A percentile compares a stretch with the other conserved stretches of the same genome.
Conservation (phyloP, 805 yeast species). For the Starmerella floris region DNA sequence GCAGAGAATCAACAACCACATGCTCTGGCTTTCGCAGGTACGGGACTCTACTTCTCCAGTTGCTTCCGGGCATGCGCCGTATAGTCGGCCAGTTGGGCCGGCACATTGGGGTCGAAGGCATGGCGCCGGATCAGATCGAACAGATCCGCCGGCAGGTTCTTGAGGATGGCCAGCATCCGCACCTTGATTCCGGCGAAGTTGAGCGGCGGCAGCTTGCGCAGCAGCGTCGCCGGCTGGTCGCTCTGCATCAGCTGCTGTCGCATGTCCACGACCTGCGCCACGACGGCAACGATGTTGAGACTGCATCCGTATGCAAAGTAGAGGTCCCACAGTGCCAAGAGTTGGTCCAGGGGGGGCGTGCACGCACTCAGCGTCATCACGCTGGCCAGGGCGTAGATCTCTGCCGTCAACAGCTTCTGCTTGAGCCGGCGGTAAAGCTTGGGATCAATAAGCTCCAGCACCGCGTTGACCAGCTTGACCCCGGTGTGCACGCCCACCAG, state of each 20-base stretch:
- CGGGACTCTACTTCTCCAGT: too few species aligned
- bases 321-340: constrained; percentile 76
- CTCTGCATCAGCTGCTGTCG: constrained; percentile 48
- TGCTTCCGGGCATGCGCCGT: too few species aligned
- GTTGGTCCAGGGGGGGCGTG: constrained; percentile 69
- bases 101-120: constrained; percentile 35
- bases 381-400: constrained; percentile 62
- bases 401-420: constrained; percentile 60
- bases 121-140: constrained; percentile 54
- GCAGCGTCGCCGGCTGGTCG: constrained; percentile 55
- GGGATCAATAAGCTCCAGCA: constrained; percentile 60
- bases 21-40: too few species aligned
- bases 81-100: constrained; percentile 12
- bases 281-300: constrained; percentile 68
- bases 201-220: constrained; percentile 59
- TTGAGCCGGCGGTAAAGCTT: constrained; percentile 46
- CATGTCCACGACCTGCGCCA: constrained; percentile 65
- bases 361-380: constrained; percentile 77
- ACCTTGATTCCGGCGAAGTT: constrained; percentile 65
- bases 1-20: too few species aligned
- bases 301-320: constrained; percentile 84
- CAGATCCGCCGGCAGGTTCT: constrained; percentile 53
- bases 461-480: constrained; percentile 53
- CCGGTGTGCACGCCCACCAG: constrained; percentile 76
- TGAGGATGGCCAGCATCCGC: constrained; percentile 64